Base-by-base conservation (phyloP, 108 stramenopile genomes). In the Fistulifera solaris region DNA sequence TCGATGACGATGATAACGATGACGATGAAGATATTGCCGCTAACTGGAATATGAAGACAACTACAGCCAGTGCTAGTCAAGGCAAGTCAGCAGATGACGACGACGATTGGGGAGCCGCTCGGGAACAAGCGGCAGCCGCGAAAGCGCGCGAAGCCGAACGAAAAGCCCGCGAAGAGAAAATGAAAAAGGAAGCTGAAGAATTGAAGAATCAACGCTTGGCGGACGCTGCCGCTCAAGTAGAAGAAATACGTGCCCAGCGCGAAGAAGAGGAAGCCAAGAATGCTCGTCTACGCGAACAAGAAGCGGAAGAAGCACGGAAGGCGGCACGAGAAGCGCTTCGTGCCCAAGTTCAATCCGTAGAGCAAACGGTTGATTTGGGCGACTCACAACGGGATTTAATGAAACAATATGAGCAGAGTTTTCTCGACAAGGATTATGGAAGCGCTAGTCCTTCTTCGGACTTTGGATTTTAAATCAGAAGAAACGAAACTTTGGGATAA, bases 361-460 rank as follows among this genome's bases (percentile, higher is more conserved):
- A 87, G 62, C 84, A 82, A 48, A 92, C 89, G 19, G 83, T 92
- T 57, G 86, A 92, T 63, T 63, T 92, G 16, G 31, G 31, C 31
- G 89, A 92, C 31, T 81, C 67, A n/a, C 81, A 87, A 48, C 76
- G 89, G 25, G 81, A 85, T 54, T 49, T 92, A 18, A 87, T 92
- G 85, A 77, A 63, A 48, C 71, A 85, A 58, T 83, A 78, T 27
- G 89, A 92, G 53, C 78, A 79, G 58, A 83, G 71, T 66, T 87
- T 72, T 51, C 48, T 77, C 45, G 83, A 82, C 58, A 73, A 84
- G 59, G 80, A 85, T 28, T 61, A 69, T 23, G 89, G 85, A n/a
- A 58, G 77, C 27, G 81, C 70, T n/a, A 87, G 85, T 72, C 85
- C 89, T 40, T 73, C 77, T 11, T 87, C 89, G n/a, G 89, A 92